A percentile compares a stretch with the other conserved stretches of the same genome.
phyloP scores from a whole-genome alignment of 164 flowering plant genomes.

The Aristolochia californica region DNA sequence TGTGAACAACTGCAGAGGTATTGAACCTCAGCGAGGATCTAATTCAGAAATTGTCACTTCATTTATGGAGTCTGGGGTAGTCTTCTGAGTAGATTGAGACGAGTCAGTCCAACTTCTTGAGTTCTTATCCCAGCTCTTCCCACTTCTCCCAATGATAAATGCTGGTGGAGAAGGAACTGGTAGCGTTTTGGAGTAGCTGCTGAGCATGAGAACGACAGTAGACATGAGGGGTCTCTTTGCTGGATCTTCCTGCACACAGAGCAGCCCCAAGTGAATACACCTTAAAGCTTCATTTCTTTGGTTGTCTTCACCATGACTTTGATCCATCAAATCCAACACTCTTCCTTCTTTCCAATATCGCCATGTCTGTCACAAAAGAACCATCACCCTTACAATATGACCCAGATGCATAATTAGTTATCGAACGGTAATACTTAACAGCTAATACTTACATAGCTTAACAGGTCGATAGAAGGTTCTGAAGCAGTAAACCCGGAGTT shows the following conservation, averaged over 20 bases:
- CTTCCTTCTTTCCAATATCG: slow-evolving; percentile 3
- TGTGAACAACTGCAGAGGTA: too few species aligned
- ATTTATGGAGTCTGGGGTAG: neutral
- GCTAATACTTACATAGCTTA: slow-evolving; percentile 5
- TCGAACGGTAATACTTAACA: too few species aligned
- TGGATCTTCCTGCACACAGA: slow-evolving; percentile 35
- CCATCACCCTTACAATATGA: neutral
- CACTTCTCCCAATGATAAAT: slow-evolving; percentile 8
- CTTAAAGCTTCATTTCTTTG: slow-evolving; percentile 22
- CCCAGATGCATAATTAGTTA: too few species aligned
- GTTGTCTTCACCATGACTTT: slow-evolving; percentile 2
- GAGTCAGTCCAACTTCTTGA: neutral
- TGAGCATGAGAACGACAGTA: slow-evolving; percentile 29
- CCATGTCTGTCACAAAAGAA: slow-evolving; percentile 5
- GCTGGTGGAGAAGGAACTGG: slow-evolving; percentile 32
- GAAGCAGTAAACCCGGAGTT: neutral
- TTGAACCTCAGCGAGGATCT: neutral
- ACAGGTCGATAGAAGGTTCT: neutral
- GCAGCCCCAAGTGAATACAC: slow-evolving; percentile 34
- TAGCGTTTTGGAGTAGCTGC: slow-evolving; percentile 18
- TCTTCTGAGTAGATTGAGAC: neutral
- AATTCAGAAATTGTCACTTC: neutral
- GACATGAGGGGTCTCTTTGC: slow-evolving; percentile 39
- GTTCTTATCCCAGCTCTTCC: neutral
- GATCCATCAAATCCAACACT: slow-evolving; percentile 13